These are phyloP conservation scores for Fusarium musae DNA, from an alignment of 2,329 filamentous ascomycete species.

Conservation along the genomic window DNA sequence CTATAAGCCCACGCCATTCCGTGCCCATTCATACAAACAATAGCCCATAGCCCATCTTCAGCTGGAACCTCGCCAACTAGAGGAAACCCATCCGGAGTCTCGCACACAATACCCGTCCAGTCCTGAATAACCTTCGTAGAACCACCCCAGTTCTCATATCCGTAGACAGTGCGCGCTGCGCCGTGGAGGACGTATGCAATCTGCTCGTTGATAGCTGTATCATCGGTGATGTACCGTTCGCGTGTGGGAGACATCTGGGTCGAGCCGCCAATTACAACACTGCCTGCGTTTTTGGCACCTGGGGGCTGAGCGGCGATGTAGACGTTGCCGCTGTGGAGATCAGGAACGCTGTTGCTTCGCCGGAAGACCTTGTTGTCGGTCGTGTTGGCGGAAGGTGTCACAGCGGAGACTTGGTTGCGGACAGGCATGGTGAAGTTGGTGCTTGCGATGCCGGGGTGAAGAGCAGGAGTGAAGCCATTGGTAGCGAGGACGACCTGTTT, in stretches of 20 bases:
- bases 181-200: slow-evolving; percentile 13
- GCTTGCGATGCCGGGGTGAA: slow-evolving; percentile 14
- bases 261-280: slow-evolving; percentile 12
- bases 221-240: slow-evolving; percentile 7
- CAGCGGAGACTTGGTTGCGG: slow-evolving; percentile 14
- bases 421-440: slow-evolving; percentile 30
- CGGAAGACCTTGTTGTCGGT: not conserved
- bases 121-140: slow-evolving; percentile 19
- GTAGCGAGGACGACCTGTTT: slow-evolving; percentile 26
- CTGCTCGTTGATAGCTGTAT: slow-evolving; percentile 19
- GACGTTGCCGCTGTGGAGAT: slow-evolving; percentile 19
- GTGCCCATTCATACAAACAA: slow-evolving; percentile 25
- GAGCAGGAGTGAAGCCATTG: slow-evolving; percentile 22
- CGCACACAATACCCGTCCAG: slow-evolving; percentile 22
- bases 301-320: slow-evolving; percentile 22
- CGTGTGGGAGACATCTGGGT: slow-evolving; percentile 20
- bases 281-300: slow-evolving; percentile 10
- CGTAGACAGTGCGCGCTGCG: slow-evolving; percentile 12
- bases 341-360: slow-evolving; percentile 8
- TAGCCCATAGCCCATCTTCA: slow-evolving; percentile 25
- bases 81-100: slow-evolving; percentile 16
- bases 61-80: slow-evolving; percentile 21
- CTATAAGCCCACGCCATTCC: slow-evolving; percentile 31
- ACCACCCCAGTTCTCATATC: slow-evolving; percentile 20
- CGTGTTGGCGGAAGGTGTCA: slow-evolving; percentile 1